Base-by-base conservation (phyloP, 208 protist genomes). In the Leishmania gerbilli region DNA sequence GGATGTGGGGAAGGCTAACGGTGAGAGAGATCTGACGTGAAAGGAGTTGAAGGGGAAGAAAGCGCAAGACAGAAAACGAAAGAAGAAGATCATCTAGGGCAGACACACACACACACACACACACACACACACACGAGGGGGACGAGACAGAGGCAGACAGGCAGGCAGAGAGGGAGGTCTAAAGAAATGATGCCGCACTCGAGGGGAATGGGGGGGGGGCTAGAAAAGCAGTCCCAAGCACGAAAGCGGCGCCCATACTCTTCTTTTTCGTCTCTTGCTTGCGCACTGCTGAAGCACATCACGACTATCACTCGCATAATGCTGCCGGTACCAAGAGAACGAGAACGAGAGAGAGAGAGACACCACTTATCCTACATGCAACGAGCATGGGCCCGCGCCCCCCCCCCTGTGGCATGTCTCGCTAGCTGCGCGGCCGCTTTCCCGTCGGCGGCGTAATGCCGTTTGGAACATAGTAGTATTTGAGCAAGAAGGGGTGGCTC, bases 381-480 rank as follows among this genome's bases (percentile, higher is more conserved):
- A 37, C 49, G 19, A 27, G 19, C 17, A 31, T n/a, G 31, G 2
- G 40, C 21, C 24, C 7, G 17, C 31, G 0, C 1, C 34, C 34
- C 15, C 56, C 0, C 69, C 40, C 11, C 27, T 69, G 13, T 37
- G 45, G 37, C 17, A n/a, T 17, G 8, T 53, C 37, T 69, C 19
- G 65, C 75, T 82, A 89, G 24, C 79, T 80, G 79, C 93, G 90
- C 13, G 86, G 84, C 24, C 92, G 88, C 85, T 97, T 97, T 5
- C 91, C 90, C 13, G 89, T 88, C 37, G 95, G 95, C 1, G 95
- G 95, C 19, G 88, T 89, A 62, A 98, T 88, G 65, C 89, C 87
- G 83, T 97, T 98, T 7, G 93, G 93, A 0, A 80, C 76, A 86
- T 96, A 97, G 87, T 98, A 98, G 87, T 97, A 97, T 75, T 98